Percentiles rank a stretch among this genome's conserved stretches.
phyloP scores from a whole-genome alignment of 495 filamentous ascomycete species.

The Cairneyella variabilis region DNA sequence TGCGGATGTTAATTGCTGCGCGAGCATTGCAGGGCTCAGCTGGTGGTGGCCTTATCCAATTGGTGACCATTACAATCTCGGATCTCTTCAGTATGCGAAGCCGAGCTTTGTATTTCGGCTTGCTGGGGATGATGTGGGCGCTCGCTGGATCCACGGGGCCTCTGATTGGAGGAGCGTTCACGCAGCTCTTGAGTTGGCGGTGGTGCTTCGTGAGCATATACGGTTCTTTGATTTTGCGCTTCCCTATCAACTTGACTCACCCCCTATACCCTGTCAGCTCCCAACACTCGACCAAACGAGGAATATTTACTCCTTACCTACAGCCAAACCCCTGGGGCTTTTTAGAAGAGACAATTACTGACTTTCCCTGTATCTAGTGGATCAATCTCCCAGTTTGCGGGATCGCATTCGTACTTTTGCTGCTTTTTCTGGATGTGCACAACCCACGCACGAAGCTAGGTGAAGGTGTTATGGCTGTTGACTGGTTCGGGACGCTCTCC shows the following conservation, averaged over 20 bases:
- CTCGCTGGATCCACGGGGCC: slow-evolving; percentile 32
- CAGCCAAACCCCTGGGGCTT: too few relatives aligned
- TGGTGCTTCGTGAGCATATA: slow-evolving; percentile 53
- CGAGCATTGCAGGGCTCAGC: slow-evolving; percentile 72
- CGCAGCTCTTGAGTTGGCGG: slow-evolving; percentile 13
- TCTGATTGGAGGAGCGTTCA: slow-evolving; percentile 31
- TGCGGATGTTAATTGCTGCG: slow-evolving; percentile 68
- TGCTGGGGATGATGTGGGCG: slow-evolving; percentile 30
- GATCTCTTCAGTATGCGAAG: neutral
- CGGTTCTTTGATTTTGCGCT: too few relatives aligned
- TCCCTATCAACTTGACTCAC: too few relatives aligned
- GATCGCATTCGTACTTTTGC: slow-evolving; percentile 48
- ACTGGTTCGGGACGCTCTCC: slow-evolving; percentile 49
- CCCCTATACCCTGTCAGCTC: too few relatives aligned
- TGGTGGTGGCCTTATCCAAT: neutral
- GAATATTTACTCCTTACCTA: too few relatives aligned
- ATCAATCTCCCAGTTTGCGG: slow-evolving; percentile 50
- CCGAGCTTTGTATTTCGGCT: slow-evolving; percentile 28
- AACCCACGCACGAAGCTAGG: slow-evolving; percentile 51
- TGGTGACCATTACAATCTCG: neutral
- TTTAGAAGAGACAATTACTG: too few relatives aligned
- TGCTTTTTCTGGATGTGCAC: slow-evolving; percentile 57
- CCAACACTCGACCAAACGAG: too few relatives aligned
- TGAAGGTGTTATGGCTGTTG: slow-evolving; percentile 44
- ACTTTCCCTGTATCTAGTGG: too few relatives aligned